Base-by-base conservation (phyloP, 2,329 filamentous ascomycete species). In the Trichoderma sp. region DNA sequence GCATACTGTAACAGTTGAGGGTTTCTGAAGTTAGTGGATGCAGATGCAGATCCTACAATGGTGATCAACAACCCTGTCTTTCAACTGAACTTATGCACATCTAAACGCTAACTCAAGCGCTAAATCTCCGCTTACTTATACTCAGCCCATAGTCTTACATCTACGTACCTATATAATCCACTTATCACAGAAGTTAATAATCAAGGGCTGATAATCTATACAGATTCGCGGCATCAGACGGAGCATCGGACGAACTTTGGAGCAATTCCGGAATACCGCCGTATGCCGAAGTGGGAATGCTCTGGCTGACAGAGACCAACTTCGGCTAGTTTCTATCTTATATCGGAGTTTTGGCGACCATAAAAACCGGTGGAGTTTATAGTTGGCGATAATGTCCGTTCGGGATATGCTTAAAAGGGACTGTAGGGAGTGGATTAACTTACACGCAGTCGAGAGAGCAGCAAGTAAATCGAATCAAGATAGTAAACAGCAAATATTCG, bases 291-390 rank as follows among this genome's bases (percentile, higher is more conserved):
- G 32, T n/a, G 29, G 50, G 50, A 53, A 53, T 53, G 32, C 52
- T 32, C 17, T 48, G 19, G 52, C 27, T 34, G 32, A 34, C 52
- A 8, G 39, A 6, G 3, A 34, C 52, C 19, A 19, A 34, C 17
- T 32, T 27, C n/a, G 10, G 15, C 25, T 54, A 19, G n/a, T 25
- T 35, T 8, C n/a, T 17, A 5, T 32, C 42, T 29, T 10, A 17
- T 39, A n/a, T 25, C 25, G 61, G 61, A 45, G 61, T 19, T 45
- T 53, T 17, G 10, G 37, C 25, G 25, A 12, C 50, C 25, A 15
- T 25, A 64, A 64, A 56, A 13, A 1, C 61, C 61, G 50, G 25
- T 32, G 50, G 61, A 32, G 25, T 56, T 54, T 56, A 56, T 45
- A n/a, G 12, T 3, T 10, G 34, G 48, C 10, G 50, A 34, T 61